Conservation (phyloP, 139 green algal species). For the Parachlorella kessleri region DNA sequence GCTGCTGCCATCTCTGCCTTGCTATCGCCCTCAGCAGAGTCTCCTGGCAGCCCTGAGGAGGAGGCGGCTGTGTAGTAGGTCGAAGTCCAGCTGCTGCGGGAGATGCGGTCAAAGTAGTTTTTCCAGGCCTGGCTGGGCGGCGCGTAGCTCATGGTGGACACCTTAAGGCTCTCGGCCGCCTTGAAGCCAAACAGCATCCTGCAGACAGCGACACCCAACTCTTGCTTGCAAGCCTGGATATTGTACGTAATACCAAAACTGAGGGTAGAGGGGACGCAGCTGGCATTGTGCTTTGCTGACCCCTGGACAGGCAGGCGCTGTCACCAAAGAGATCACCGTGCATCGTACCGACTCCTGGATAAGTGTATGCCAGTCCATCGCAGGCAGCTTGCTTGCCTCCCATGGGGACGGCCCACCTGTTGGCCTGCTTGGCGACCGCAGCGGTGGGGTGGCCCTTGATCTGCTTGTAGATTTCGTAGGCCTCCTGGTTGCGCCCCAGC, state of each 20-base stretch:
- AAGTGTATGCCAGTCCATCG: background rate
- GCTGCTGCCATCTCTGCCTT: background rate
- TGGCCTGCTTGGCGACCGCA: constrained; percentile 64
- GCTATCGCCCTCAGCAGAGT: background rate
- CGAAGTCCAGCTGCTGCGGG: background rate
- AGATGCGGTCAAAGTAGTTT: constrained; percentile 42
- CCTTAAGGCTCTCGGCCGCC: constrained; percentile 67
- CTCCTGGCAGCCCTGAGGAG: too few relatives aligned
- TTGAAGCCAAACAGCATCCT: constrained; percentile 82
- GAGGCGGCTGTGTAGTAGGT: background rate
- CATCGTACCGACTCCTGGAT: background rate
- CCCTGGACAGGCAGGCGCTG: background rate
- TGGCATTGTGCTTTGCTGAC: background rate
- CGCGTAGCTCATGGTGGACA: constrained; percentile 22
- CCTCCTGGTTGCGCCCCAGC: constrained; percentile 58
- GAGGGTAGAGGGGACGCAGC: background rate
- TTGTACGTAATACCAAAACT: background rate
- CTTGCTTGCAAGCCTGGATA: too few relatives aligned
- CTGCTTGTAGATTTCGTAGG: constrained; percentile 67
- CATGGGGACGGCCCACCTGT: constrained; percentile 38
- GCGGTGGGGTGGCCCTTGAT: constrained; percentile 53
- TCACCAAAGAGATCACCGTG: background rate
- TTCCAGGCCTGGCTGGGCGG: constrained; percentile 17
- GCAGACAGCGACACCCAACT: too few relatives aligned
- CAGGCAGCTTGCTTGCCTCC: background rate